Evolutionary conservation across 768 basidiomycete species (phyloP).

Genomic region (Gloeophyllum trabeum): DNA sequence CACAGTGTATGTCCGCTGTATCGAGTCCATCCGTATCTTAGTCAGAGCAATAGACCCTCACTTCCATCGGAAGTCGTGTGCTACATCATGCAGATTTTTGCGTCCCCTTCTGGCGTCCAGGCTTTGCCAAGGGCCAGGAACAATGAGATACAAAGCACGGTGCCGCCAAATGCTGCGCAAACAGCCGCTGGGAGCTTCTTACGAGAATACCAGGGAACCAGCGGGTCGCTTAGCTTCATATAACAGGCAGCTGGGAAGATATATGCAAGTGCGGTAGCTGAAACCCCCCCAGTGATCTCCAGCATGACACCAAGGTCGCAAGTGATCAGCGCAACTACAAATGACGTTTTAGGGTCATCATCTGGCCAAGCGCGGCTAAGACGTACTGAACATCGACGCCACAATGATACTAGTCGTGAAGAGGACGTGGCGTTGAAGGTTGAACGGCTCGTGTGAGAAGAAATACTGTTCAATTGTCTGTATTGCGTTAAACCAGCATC

Average conservation of each 20-base stretch:
- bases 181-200: constrained; percentile 63
- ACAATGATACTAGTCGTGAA: constrained; percentile 82
- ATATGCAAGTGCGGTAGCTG: constrained; percentile 84
- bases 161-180: constrained; percentile 63
- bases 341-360: background rate
- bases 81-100: constrained; percentile 69
- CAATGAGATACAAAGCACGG: constrained; percentile 72
- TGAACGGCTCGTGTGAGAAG: constrained; percentile 83
- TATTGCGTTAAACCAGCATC: background rate
- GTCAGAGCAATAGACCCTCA: too few species aligned
- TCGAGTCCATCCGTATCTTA: too few species aligned
- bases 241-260: constrained; percentile 88
- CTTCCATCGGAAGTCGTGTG: too few species aligned
- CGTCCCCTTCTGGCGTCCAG: constrained; percentile 62
- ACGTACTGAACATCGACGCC: constrained; percentile 71
- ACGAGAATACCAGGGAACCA: constrained; percentile 51
- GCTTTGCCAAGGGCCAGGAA: constrained; percentile 68
- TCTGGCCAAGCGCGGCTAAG: background rate
- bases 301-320: constrained; percentile 98
- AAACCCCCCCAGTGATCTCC: constrained; percentile 96
- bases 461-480: constrained; percentile 95
- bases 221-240: constrained; percentile 39
- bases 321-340: constrained; percentile 76
- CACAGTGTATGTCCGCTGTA: too few species aligned
- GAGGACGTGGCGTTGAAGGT: constrained; percentile 73